These are phyloP conservation scores for Nothomitra cinnamomea DNA, from an alignment of 2,329 filamentous ascomycete genomes.

Conservation along the genomic window DNA sequence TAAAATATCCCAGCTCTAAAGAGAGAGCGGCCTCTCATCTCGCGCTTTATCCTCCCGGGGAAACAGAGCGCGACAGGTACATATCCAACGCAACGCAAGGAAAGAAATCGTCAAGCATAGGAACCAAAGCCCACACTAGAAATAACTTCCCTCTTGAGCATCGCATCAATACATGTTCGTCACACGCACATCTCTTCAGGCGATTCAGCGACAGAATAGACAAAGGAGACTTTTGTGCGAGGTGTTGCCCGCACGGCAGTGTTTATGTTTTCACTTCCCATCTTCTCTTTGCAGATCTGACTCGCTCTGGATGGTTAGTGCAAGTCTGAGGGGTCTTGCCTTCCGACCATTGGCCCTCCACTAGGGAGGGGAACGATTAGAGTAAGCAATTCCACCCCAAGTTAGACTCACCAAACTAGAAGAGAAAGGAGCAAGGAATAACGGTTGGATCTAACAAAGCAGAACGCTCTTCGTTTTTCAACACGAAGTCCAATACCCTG, in stretches of 20 bases:
- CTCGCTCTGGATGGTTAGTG: too few relatives aligned
- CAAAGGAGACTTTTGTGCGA: constrained; percentile 3
- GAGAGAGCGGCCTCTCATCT: background rate
- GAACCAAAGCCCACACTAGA: background rate
- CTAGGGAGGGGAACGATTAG: too few relatives aligned
- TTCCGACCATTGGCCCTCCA: too few relatives aligned
- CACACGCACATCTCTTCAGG: too few relatives aligned
- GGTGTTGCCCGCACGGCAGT: background rate
- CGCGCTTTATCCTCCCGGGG: background rate
- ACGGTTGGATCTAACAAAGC: background rate
- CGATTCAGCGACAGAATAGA: background rate
- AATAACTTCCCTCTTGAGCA: background rate
- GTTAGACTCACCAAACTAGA: background rate
- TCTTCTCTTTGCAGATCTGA: background rate
- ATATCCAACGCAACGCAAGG: background rate
- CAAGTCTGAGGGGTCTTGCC: too few relatives aligned
- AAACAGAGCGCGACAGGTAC: too few relatives aligned
- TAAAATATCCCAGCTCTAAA: background rate
- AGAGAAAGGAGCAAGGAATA: background rate
- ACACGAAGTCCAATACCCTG: background rate
- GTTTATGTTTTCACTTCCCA: background rate
- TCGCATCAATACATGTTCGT: background rate
- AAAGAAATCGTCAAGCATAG: background rate
- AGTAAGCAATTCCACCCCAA: background rate
- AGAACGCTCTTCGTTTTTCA: background rate